Conservation (phyloP, 225 moss, liverwort and hornwort species). For the Bryoerythrophyllum caledonicum region DNA sequence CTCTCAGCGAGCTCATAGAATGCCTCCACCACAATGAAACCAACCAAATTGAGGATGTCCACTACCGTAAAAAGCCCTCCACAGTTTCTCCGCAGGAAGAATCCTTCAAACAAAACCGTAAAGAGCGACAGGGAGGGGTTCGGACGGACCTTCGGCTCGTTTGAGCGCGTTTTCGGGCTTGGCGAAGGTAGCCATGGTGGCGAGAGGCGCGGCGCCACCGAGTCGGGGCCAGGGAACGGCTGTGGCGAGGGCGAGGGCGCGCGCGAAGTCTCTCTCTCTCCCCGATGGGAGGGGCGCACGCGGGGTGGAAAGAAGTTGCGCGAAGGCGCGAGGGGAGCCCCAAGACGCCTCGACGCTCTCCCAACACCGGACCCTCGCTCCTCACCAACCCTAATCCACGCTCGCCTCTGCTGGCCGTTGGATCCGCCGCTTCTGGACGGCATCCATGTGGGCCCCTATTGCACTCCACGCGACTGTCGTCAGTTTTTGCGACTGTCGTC, state of each 20-base stretch:
- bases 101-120: not conserved
- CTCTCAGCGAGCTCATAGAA: not conserved
- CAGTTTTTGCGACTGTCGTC: no score
- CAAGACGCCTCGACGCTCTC: not conserved
- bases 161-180: constrained; percentile 99
- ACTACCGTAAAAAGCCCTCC: no score
- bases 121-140: not conserved
- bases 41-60: not conserved
- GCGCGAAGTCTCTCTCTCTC: constrained; percentile 1
- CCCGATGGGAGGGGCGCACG: constrained; percentile 7
- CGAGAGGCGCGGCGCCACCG: no score
- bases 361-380: not conserved
- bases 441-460: not conserved
- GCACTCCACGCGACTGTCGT: no score
- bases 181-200: constrained; percentile 94
- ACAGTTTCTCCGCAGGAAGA: not conserved
- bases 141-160: constrained; percentile 78
- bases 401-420: not conserved
- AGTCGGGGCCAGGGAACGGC: not conserved
- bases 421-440: constrained; percentile 5
- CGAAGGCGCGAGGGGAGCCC: not conserved
- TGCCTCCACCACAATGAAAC: not conserved
- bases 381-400: not conserved
- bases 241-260: not conserved
- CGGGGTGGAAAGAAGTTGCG: not conserved